These are phyloP conservation scores for Panaeolus papilionaceus DNA, from an alignment of 768 basidiomycete genomes.

Conservation along the genomic window DNA sequence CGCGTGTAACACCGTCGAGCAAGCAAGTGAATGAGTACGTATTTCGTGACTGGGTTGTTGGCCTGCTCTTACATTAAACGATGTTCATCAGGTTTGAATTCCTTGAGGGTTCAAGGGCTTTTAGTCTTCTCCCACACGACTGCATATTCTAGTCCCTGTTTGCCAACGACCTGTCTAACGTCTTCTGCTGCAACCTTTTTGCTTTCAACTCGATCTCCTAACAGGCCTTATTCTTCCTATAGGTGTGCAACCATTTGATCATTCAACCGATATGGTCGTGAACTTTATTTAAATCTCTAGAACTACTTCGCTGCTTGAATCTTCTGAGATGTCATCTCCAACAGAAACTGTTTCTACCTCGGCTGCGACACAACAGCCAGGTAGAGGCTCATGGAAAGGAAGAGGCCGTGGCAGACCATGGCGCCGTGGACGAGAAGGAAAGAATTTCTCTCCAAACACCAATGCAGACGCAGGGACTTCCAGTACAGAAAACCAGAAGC, in stretches of 20 bases:
- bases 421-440: constrained; percentile 1
- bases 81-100: not conserved
- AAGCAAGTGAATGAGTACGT: constrained; percentile 5
- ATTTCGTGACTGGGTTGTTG: not conserved
- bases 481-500: not conserved
- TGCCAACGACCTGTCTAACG: not conserved
- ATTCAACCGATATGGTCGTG: not conserved
- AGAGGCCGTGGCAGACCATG: not conserved
- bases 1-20: not conserved
- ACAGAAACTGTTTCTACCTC: not conserved
- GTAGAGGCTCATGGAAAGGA: constrained; percentile 5
- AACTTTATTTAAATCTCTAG: not conserved
- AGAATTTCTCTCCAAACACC: not conserved
- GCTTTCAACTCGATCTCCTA: not conserved
- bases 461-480: not conserved
- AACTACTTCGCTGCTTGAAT: not conserved
- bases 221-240: not conserved
- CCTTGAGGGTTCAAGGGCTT: not conserved
- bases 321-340: not conserved
- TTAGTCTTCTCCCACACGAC: not conserved
- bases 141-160: not conserved
- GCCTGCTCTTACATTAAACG: not conserved
- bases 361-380: not conserved
- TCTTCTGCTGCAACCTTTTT: not conserved
- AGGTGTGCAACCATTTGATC: not conserved